Evolutionary conservation across 371 early-diverging fungal species (phyloP), one percentile per base, ranked within the genome.

Genomic region (Syncephalastrum contaminatum): DNA sequence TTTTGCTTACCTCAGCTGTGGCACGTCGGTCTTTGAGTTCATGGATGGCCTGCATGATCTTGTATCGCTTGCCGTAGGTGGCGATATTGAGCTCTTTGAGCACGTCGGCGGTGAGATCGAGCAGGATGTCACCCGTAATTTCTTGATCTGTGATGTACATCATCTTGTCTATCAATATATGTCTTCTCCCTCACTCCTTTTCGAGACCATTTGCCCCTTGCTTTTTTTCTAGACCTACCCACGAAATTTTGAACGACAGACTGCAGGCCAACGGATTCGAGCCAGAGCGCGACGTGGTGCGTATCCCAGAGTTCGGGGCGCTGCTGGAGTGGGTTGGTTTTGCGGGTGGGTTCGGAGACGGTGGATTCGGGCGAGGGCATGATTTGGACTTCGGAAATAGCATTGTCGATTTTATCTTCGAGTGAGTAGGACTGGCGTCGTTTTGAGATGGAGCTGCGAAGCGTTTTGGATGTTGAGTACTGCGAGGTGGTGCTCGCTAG

Each of bases 31-130:
- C 36, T 30, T 47, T 58, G 27, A 88, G 56, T 14, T 67, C 55
- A 19, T 59, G 70, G 50, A 88, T 88, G 56, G 88, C 85, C 43
- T 80, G 85, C 82, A 85, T 86, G 27, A 89, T 74, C 52, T 86
- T 84, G 61, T 84, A 81, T 8, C 89, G 73, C 63, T 86, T 87
- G 16, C 89, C 89, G 59, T 84, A 87, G 4, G 86, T 82, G 15
- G 56, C 58, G 43, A 89, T 83, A n/a, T 86, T 83, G 30, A 89
- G 62, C 54, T 89, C 89, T 57, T 89, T 89, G 25, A 89, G 59
- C 18, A 84, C 72, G 54, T 82, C 80, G 51, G 86, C 69, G 52
- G 83, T 77, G 21, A 89, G 62, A 48, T 84, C 84, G 24, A 87
- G 51, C 27, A 89, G 63, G n/a, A 86, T 79, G 41, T 87, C 87